Evolutionary conservation across 768 basidiomycete species (phyloP).

Genomic region (Lenzites betulinus): DNA sequence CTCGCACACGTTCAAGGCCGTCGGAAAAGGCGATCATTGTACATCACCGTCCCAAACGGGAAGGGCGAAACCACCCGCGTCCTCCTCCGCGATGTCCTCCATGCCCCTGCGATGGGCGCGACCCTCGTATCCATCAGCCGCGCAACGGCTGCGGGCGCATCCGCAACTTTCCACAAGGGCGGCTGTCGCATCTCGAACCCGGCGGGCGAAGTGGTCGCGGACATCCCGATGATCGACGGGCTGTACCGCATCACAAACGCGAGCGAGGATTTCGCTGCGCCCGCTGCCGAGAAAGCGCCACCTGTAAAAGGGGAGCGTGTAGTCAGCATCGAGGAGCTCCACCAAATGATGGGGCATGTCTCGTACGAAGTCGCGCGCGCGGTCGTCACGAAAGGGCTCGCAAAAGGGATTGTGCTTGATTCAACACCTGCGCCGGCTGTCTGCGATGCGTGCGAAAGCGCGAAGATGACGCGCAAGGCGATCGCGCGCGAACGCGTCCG

Average conservation of each 20-base stretch:
- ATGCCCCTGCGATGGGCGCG: no score
- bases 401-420: conserved; percentile 34
- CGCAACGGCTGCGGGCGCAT: no score
- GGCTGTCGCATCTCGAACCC: no score
- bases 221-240: no score
- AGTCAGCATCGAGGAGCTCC: conserved; percentile 28
- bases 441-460: conserved; percentile 45
- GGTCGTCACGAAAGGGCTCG: conserved; percentile 32
- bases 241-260: conserved; percentile 5
- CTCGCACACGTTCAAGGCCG: conserved; percentile 26
- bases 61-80: no score
- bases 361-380: conserved; percentile 24
- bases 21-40: conserved; percentile 27
- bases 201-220: no score
- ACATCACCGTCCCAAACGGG: no score
- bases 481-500: conserved; percentile 30
- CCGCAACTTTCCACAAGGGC: no score
- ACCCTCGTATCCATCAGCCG: no score
- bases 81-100: no score
- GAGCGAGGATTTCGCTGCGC: not conserved
- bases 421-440: conserved; percentile 21
- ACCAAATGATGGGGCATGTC: conserved; percentile 40
- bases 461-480: conserved; percentile 40
- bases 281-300: not conserved
- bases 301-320: conserved; percentile 10